phyloP scores from a whole-genome alignment of 176 grass and related monocot species.

The Puccinellia tenuiflora region DNA sequence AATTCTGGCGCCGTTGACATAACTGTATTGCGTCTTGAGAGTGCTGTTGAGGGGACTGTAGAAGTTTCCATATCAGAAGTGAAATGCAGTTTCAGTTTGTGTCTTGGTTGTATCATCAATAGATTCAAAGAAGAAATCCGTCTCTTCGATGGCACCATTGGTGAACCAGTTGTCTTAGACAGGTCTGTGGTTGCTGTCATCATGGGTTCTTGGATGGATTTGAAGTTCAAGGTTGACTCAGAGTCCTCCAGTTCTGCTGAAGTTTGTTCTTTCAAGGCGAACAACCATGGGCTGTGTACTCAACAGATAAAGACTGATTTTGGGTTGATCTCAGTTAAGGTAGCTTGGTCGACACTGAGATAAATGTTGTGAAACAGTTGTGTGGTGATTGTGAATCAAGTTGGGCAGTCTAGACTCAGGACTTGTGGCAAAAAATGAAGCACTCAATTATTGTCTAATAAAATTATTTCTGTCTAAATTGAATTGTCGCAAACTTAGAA shows the following conservation, averaged over 20 bases:
- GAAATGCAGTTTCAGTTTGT: neutral
- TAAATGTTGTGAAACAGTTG: neutral
- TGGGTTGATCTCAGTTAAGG: neutral
- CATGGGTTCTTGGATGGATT: neutral
- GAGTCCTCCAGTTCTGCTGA: neutral
- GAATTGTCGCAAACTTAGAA: too few species aligned
- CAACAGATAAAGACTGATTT: constrained; percentile 13
- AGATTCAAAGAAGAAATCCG: neutral
- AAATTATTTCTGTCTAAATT: too few species aligned
- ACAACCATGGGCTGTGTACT: neutral
- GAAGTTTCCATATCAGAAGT: constrained; percentile 1
- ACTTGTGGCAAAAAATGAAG: too few species aligned
- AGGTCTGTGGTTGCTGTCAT: constrained; percentile 15
- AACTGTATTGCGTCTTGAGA: neutral
- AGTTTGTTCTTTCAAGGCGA: neutral
- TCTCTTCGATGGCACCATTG: constrained; percentile 13
- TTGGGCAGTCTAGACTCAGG: too few species aligned
- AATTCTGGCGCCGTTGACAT: neutral
- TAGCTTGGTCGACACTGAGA: neutral
- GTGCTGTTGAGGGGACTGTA: constrained; percentile 1
- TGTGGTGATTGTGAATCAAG: too few species aligned
- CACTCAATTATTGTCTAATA: too few species aligned
- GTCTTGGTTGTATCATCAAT: neutral
- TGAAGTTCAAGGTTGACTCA: neutral
- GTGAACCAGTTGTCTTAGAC: neutral